Evolutionary conservation across 1,284 basidiomycete genomes (phyloP), one percentile per base, ranked within the genome.

Genomic region (Xanthoconium separans): DNA sequence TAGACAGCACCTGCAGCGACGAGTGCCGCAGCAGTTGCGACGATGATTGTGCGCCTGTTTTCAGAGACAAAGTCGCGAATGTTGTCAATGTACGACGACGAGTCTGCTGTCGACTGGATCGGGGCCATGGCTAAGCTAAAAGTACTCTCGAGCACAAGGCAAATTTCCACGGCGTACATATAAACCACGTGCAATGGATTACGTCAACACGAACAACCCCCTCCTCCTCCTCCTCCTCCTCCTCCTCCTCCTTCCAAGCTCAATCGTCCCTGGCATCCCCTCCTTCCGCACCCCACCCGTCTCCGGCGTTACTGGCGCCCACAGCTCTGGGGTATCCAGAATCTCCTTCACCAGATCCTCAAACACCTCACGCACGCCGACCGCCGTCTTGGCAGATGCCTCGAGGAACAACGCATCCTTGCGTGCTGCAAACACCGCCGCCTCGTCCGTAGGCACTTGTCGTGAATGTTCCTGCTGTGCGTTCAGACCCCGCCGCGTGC

Each of bases 341-440:
- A 87, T 84, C 72, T 81, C 79, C 64, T 82, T 80, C 12, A 95
- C 93, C 7, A 95, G 82, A 54, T 89, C 87, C 55, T 84, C 78
- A 69, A 97, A 96, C 2, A 88, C 84, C 47, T 93, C 88, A 33
- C 79, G 78, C 3, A 95, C 93, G 12, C 89, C 88, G 0, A 89
- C 76, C 12, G 85, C 81, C 0, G 91, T 95, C 83, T 97, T 96
- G 0, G 94, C 94, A 0, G 89, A 89, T 4, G 86, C 82, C 75
- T 97, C 94, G 44, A 96, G 77, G 71, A 97, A 98, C 39, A 95
- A 76, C 12, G 87, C 90, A 33, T 83, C 83, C 81, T 93, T 91
- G 45, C 87, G 80, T 30, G 79, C 75, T 0, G 96, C 96, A 65
- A 96, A 98, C 2, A 80, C 81, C 55, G 83, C 73, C 0, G 87